Evolutionary conservation across 78 protist genomes (phyloP), one percentile per base, ranked within the genome.

Genomic region (Planoprotostelium fungivorum): DNA sequence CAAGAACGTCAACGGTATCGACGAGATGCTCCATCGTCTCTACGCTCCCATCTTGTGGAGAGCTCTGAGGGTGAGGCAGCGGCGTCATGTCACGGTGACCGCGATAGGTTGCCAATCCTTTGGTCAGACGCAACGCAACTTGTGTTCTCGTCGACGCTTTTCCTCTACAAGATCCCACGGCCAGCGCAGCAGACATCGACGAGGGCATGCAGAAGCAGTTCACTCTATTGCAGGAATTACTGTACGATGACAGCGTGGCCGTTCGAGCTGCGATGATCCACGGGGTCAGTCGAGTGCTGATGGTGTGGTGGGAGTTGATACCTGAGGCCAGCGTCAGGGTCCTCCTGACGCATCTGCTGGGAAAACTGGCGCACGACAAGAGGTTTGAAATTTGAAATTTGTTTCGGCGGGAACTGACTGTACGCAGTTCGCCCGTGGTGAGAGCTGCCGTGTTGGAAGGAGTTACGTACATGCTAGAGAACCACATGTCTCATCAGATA

Each of bases 11-110:
- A 92, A 91, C n/a, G 96, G 94, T 0, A 91, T 94, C 29, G 97
- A 95, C 29, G 85, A 38, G 34, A 94, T 94, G 96, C 88, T 95
- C 38, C 83, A 87, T 31, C 87, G 95, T 10, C 84, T 90, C 37
- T 95, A 94, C 87, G 91, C 86, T 34, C 96, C 97, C 1, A 94
- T 94, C 9, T 36, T 95, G 28, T 95, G 87, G 89, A 51, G 97
- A n/a, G 63, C 96, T 29, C 85, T 95, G 35, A 38, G 16, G 73
- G 73, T 51, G 16, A 25, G 31, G 16, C 5, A 16, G 16, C 16
- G 16, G 5, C 73, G 16, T 16, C 16, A 51, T 25, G 16, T 51
- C 16, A 51, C 16, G 16, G 31, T 16, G 5, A 51, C 16, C 5
- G 5, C 31, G 5, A 51, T 16, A 29, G 34, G 96, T 85, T 25